Base-by-base conservation (phyloP, 768 basidiomycete species). In the Hortiboletus flavorubellus region DNA sequence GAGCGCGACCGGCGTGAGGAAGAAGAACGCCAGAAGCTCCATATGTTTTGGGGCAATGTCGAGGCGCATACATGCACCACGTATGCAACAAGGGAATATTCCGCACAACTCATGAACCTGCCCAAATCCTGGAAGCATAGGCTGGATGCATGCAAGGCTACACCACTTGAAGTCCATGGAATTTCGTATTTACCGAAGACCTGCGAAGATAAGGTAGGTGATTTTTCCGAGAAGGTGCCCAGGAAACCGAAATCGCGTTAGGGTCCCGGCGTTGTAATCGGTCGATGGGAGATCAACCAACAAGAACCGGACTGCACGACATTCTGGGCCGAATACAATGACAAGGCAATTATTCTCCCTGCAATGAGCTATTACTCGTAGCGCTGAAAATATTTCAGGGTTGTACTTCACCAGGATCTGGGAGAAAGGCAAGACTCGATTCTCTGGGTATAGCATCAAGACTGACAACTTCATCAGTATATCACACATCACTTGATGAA, bases 101-200 rank as follows among this genome's bases (percentile, higher is more conserved):
- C 65, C 1, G 73, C 73, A 0, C 53, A 55, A 5, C 53, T 73
- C 3, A 60, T 59, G 46, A 72, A 72, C 39, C 43, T 73, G n/a
- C 72, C 70, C 5, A 30, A 9, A 0, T 43, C 49, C 16, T 65
- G 66, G 52, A 39, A 38, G 6, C 59, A 58, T 35, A 59, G 59
- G 8, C 12, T 66, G n/a, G 59, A 59, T 5, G 66, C 65, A 0
- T 70, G 69, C 58, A 61, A 37, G 43, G 51, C 47, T 0, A 70
- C 64, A 0, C 56, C 65, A 0, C 54, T 67, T 1, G 58, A 61
- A 12, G 45, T 71, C 3, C 65, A 67, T 30, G 69, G 69, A 8
- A 6, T 56, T 9, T 44, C 58, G 0, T 37, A 59, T 44, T 11
- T 58, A 4, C 65, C 68, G 1, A 60, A 23, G 15, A 53, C n/a